Base-by-base conservation (phyloP, 2,329 filamentous ascomycete species). In the Saccharata proteae region DNA sequence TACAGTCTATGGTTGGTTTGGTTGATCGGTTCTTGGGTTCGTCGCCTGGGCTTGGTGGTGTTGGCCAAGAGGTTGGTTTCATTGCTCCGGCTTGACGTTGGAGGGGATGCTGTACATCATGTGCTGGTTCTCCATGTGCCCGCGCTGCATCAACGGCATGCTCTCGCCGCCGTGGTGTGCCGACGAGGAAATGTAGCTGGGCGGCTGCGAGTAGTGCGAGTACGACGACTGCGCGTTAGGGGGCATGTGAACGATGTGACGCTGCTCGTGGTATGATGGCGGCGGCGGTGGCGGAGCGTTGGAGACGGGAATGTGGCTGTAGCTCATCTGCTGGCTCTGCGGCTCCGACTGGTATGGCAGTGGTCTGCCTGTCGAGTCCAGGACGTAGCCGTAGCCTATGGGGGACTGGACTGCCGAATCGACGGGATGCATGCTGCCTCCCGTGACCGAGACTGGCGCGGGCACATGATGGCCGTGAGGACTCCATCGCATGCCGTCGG, bases 61-160 rank as follows among this genome's bases (percentile, higher is more conserved):
- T 11, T 21, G 6, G 6, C 11, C 19, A 7, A 17, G 3, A 9
- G 19, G 32, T 19, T 16, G 14, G n/a, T 3, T 17, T 36, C 34
- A 36, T 25, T 38, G 37, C 27, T 59, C 55, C 15, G 50, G 49
- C 42, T 58, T 59, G 52, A 58, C 55, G 38, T 57, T 57, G 6
- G 49, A 43, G 24, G 47, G 47, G 41, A 55, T 48, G 29, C 53
- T 52, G 31, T 58, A 59, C 44, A 58, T 55, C 39, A 59, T 55
- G 36, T 56, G 52, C n/a, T 41, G 39, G 20, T 33, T 48, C 16
- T 40, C 39, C 35, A 40, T 34, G 6, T 22, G 30, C 16, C 26
- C 16, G 7, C 34, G 28, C 17, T 45, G 44, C 44, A 58, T 57
- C 53, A 58, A 55, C 30, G 51, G 51, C 14, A 45, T 26, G 34